Evolutionary conservation across 768 basidiomycete species (phyloP).

Genomic region (Pholiota molesta): DNA sequence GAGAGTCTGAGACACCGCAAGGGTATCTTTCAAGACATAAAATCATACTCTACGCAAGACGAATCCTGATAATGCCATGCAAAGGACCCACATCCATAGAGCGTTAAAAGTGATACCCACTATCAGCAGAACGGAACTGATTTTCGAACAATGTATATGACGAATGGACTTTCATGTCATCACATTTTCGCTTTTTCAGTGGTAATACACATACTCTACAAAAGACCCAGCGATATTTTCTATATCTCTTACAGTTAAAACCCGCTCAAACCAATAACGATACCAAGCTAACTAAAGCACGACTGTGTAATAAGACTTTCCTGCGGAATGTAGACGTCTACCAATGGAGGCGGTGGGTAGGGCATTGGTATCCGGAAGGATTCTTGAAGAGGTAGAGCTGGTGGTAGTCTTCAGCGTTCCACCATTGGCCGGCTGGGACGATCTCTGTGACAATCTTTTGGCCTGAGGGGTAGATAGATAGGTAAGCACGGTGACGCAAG

Average conservation of each 20-base stretch:
- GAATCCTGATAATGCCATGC: no score
- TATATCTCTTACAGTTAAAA: neutral
- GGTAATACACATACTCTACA: no score
- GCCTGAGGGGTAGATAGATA: slow-evolving; percentile 12
- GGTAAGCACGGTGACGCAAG: neutral
- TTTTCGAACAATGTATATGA: no score
- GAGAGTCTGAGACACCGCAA: no score
- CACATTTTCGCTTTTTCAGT: no score
- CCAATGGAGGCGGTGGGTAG: slow-evolving; percentile 87
- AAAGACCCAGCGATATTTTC: no score
- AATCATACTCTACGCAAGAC: no score
- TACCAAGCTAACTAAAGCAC: neutral
- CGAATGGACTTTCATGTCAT: no score
- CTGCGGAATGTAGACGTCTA: slow-evolving; percentile 29
- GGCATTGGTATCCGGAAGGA: slow-evolving; percentile 89
- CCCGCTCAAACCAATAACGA: neutral
- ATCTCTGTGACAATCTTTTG: slow-evolving; percentile 82
- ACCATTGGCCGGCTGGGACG: slow-evolving; percentile 72
- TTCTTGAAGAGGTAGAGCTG: slow-evolving; percentile 85
- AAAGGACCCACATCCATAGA: no score
- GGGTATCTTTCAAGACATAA: no score
- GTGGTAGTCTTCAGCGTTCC: slow-evolving; percentile 81
- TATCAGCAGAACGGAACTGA: no score
- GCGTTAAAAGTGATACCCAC: no score
- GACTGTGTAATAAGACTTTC: neutral